Evolutionary conservation across 352 stramenopile genomes (phyloP).

Genomic region (Phytophthora capsici): DNA sequence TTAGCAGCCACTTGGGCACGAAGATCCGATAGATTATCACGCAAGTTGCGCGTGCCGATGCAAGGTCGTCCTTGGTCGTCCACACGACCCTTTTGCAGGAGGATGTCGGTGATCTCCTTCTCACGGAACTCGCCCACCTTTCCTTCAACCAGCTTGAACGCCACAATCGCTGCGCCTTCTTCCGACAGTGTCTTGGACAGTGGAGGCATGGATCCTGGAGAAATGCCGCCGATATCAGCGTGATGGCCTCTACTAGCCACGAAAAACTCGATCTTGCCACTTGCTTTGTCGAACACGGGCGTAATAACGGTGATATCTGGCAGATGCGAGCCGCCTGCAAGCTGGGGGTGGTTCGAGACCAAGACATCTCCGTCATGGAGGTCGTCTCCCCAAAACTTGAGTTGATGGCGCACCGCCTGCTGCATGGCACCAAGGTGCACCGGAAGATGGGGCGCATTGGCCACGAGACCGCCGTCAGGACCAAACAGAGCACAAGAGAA

Average conservation of each 20-base stretch:
- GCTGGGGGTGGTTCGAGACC: constrained; percentile 98
- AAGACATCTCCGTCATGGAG: constrained; percentile 97
- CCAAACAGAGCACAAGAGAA: constrained; percentile 99
- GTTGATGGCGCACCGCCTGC: constrained; percentile 96
- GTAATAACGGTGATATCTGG: constrained; percentile 99
- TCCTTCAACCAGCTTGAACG: constrained; percentile 98
- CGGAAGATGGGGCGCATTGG: constrained; percentile 98
- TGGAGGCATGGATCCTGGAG: constrained; percentile 95
- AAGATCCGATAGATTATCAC: constrained; percentile 98
- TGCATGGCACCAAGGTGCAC: constrained; percentile 99
- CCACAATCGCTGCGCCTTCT: constrained; percentile 99
- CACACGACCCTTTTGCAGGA: constrained; percentile 90
- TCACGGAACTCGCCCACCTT: constrained; percentile 96
- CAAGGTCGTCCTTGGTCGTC: constrained; percentile 82
- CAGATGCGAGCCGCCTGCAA: constrained; percentile 97
- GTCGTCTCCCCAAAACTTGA: constrained; percentile 89
- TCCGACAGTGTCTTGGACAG: constrained; percentile 96
- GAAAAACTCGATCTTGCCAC: constrained; percentile 97
- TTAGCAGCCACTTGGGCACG: constrained; percentile 98
- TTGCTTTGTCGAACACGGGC: constrained; percentile 95
- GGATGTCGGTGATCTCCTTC: constrained; percentile 95
- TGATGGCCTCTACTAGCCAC: constrained; percentile 98
- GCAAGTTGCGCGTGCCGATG: constrained; percentile 96
- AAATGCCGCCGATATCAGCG: constrained; percentile 98
- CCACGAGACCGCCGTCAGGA: constrained; percentile 97